Conservation (phyloP, 345 rosid genomes). For the Camelina laxa region DNA sequence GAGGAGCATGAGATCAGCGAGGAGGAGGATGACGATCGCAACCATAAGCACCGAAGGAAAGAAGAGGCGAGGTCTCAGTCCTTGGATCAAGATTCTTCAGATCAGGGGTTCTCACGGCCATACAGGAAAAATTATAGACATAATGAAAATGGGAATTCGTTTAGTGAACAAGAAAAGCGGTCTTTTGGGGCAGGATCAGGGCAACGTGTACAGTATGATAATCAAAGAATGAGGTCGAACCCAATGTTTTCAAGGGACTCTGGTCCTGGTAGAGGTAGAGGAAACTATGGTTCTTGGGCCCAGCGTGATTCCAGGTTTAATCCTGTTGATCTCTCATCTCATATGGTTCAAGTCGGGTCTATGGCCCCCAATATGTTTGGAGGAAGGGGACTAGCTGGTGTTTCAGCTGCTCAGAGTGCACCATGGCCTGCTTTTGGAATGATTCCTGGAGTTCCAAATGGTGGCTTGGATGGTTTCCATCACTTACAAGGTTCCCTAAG, state of each 20-base stretch:
- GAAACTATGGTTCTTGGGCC: constrained; percentile 75
- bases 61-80: constrained; percentile 81
- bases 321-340: constrained; percentile 72
- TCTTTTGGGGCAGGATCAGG: constrained; percentile 54
- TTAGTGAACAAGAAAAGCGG: constrained; percentile 67
- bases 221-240: constrained; percentile 65
- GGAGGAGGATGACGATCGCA: constrained; percentile 97
- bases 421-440: constrained; percentile 87
- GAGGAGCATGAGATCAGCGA: constrained; percentile 97
- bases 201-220: constrained; percentile 61
- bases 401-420: constrained; percentile 63
- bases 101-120: constrained; percentile 61
- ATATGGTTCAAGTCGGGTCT: constrained; percentile 65
- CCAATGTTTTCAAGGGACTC: constrained; percentile 65
- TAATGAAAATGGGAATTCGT: constrained; percentile 67
- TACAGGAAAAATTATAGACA: constrained; percentile 68
- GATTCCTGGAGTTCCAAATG: constrained; percentile 73
- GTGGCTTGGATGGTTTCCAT: constrained; percentile 78
- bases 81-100: constrained; percentile 66
- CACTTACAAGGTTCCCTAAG: constrained; percentile 75
- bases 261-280: constrained; percentile 85
- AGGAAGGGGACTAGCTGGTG: constrained; percentile 76
- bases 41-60: constrained; percentile 96
- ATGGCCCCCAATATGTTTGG: constrained; percentile 62
- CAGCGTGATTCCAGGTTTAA: constrained; percentile 72